Base-by-base conservation (phyloP, 352 stramenopile genomes). In the Elongisporangium prolatum region DNA sequence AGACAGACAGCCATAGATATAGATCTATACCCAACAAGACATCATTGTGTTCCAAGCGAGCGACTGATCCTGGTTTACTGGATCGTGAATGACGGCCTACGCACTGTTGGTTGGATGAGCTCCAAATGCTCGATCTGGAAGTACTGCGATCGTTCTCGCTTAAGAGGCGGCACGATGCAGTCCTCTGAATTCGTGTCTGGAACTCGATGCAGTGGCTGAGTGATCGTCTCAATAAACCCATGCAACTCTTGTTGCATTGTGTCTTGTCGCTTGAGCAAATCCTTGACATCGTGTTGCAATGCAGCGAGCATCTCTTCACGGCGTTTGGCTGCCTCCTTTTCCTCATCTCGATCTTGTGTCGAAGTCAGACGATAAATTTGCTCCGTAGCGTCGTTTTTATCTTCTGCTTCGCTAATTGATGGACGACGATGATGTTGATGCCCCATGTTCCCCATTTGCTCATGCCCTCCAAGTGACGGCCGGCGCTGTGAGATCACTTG, bases 221-320 rank as follows among this genome's bases (percentile, higher is more conserved):
- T 44, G 34, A 44, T 44, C 1, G 34, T 14, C 17, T 44, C 34
- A 25, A 71, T 16, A 14, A 74, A 53, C 21, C 34, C 51, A 24
- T 56, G 62, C 10, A 74, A 52, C 22, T 71, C 63, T 17, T 66
- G 55, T 24, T 71, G 63, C 59, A 74, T 54, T 14, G 50, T 17
- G 60, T 61, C 57, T 20, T 74, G 67, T 14, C 67, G 59, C 20
- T 50, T 65, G 16, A 64, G 63, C 25, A 74, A 50, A 9, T 68
- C 67, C 38, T 64, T 63, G 16, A 71, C 57, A n/a, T 74, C 67
- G 10, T 44, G 34, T 17, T 44, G 34, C 34, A 44, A 44, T 1
- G 34, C 10, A 13, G 34, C 17, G 34, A 44, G 34, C 34, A 44
- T 9, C 14, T 44, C 34, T 44, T 44, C 34, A 17, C 34, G 34